Percentiles rank a stretch among this genome's conserved stretches.
Conservation (phyloP, 768 basidiomycete species). For the Serendipita sp. region DNA sequence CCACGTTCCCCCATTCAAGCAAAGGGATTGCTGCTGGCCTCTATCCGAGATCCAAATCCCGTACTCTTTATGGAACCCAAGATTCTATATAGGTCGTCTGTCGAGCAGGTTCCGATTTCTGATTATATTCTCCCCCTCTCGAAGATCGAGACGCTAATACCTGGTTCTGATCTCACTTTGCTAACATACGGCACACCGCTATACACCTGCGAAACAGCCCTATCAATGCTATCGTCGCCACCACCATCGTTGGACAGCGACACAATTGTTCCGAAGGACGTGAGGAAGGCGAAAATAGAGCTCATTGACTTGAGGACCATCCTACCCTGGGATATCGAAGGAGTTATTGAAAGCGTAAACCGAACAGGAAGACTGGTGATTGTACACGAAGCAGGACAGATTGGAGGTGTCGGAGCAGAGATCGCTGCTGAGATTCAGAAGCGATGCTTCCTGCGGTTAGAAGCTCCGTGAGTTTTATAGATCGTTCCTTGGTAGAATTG, state of each 20-base stretch:
- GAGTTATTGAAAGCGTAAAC: slow-evolving; percentile 65
- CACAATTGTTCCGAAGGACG: slow-evolving; percentile 42
- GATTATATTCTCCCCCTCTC: slow-evolving; percentile 77
- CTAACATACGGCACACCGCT: slow-evolving; percentile 89
- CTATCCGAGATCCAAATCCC: slow-evolving; percentile 86
- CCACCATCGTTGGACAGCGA: slow-evolving; percentile 36
- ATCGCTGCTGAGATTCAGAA: slow-evolving; percentile 85
- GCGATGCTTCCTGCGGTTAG: slow-evolving; percentile 71
- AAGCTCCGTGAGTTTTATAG: too few relatives aligned
- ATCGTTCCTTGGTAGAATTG: too few relatives aligned
- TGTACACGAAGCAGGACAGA: slow-evolving; percentile 83
- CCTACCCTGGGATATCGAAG: slow-evolving; percentile 76
- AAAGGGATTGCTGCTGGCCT: slow-evolving; percentile 75
- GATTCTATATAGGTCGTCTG: slow-evolving; percentile 78
- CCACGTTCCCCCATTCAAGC: slow-evolving; percentile 90
- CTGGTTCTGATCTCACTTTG: slow-evolving; percentile 75
- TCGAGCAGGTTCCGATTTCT: slow-evolving; percentile 85
- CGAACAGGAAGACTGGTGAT: slow-evolving; percentile 75
- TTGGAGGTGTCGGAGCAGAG: slow-evolving; percentile 79
- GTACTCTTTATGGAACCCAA: slow-evolving; percentile 94
- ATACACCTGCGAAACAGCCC: slow-evolving; percentile 75
- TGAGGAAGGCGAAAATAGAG: slow-evolving; percentile 62
- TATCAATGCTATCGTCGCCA: slow-evolving; percentile 57
- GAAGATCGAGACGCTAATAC: slow-evolving; percentile 56
- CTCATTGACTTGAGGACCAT: slow-evolving; percentile 84